Percentiles rank a stretch among this genome's conserved stretches.
phyloP scores from a whole-genome alignment of 2,329 filamentous ascomycete genomes.

The Penicillium sp. region DNA sequence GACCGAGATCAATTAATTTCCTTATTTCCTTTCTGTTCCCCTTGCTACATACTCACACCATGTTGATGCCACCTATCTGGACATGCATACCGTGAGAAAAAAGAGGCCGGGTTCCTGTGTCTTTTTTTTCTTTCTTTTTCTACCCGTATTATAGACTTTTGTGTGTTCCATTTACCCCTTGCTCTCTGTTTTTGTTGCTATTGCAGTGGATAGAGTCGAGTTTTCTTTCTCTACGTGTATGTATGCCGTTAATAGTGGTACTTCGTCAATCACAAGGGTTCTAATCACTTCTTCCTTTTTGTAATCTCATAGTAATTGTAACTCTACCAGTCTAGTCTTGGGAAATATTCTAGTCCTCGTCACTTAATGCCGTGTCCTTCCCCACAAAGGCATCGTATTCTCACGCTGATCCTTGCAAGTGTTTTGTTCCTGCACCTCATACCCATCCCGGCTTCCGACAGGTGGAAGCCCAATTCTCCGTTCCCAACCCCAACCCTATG shows the following conservation, averaged over 20 bases:
- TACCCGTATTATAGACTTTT: conserved; percentile 41
- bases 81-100: conserved; percentile 28
- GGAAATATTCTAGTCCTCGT: neutral
- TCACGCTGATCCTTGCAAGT: neutral
- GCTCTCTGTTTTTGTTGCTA: conserved; percentile 27
- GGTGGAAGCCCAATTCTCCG: conserved; percentile 27
- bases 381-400: neutral
- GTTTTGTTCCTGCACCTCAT: neutral
- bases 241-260: conserved; percentile 45
- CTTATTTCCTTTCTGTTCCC: conserved; percentile 9
- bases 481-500: neutral
- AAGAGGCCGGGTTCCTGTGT: conserved; percentile 9
- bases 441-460: conserved; percentile 11
- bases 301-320: neutral
- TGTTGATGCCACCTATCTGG: conserved; percentile 13
- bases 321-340: neutral
- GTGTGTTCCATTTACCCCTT: conserved; percentile 31
- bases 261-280: conserved; percentile 35
- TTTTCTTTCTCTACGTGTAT: conserved; percentile 41
- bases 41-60: conserved; percentile 16
- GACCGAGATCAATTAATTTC: conserved; percentile 28
- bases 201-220: conserved; percentile 30
- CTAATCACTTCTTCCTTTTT: conserved; percentile 20
- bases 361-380: neutral
- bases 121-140: conserved; percentile 22